A percentile compares a stretch with the other conserved stretches of the same genome.
These are phyloP conservation scores for Ustilago loliicola DNA, from an alignment of 1,284 basidiomycete genomes.

Conservation along the genomic window DNA sequence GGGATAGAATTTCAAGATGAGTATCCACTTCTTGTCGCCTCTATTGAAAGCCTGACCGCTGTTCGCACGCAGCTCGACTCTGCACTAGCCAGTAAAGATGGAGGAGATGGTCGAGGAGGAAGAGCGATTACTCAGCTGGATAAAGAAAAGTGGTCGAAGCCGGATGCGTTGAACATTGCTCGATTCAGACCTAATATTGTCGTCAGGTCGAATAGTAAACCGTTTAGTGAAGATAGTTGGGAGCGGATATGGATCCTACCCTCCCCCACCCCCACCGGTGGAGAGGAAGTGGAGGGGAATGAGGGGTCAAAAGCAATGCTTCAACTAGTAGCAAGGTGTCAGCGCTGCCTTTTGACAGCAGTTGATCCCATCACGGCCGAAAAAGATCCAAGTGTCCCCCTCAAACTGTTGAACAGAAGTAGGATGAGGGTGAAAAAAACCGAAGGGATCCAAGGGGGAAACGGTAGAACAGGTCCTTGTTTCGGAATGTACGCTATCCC, in stretches of 20 bases:
- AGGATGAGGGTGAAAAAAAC: conserved; percentile 50
- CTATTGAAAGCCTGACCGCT: conserved; percentile 37
- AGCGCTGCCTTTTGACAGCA: conserved; percentile 57
- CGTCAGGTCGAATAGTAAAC: background rate
- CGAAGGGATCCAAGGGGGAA: conserved; percentile 15
- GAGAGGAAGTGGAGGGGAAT: background rate
- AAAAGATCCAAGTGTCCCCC: conserved; percentile 52
- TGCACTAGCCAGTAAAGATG: conserved; percentile 13
- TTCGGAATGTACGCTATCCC: conserved; percentile 64
- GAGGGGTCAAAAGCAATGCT: conserved; percentile 32
- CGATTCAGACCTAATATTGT: conserved; percentile 62
- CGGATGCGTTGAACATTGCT: conserved; percentile 29
- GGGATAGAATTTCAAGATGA: conserved; percentile 62
- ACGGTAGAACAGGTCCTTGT: conserved; percentile 49
- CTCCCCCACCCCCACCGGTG: background rate
- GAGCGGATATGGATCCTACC: conserved; percentile 52
- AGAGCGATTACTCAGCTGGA: conserved; percentile 28
- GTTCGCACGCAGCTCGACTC: conserved; percentile 39
- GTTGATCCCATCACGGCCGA: conserved; percentile 57
- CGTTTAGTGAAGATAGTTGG: conserved; percentile 58
- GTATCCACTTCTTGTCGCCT: conserved; percentile 59
- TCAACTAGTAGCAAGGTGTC: conserved; percentile 57
- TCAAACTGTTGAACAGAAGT: conserved; percentile 46
- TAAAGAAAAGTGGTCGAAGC: conserved; percentile 12
- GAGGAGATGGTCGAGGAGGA: conserved; percentile 26